Evolutionary conservation across 83 land plant genomes (phyloP).

Genomic region (Picea abies): DNA sequence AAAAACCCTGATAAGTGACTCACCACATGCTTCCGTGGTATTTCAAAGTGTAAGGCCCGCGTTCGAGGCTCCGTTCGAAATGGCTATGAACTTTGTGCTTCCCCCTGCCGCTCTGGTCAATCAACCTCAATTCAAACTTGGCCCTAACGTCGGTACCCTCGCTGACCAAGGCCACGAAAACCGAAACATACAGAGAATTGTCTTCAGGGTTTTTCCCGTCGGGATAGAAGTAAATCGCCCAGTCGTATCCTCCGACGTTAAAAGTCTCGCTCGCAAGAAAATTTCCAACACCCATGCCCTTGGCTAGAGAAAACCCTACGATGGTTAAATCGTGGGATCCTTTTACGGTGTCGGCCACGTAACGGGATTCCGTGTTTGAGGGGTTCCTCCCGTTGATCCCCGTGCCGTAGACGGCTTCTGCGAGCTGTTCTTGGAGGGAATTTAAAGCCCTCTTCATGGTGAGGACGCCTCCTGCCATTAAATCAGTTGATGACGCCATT

Average conservation of each 20-base stretch:
- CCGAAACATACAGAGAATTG: slow-evolving; percentile 50
- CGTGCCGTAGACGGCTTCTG: no score
- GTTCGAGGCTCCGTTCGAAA: slow-evolving; percentile 59
- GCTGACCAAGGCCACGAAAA: slow-evolving; percentile 65
- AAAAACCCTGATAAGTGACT: background rate
- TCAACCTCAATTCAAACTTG: slow-evolving; percentile 54
- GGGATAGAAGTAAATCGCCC: slow-evolving; percentile 79
- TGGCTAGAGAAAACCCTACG: slow-evolving; percentile 61
- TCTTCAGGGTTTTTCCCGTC: slow-evolving; percentile 78
- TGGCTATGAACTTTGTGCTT: slow-evolving; percentile 71
- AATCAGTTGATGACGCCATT: no score
- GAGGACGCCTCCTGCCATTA: no score
- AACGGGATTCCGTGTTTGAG: slow-evolving; percentile 22
- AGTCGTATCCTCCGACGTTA: slow-evolving; percentile 59
- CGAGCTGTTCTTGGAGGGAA: no score
- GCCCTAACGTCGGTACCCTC: slow-evolving; percentile 68
- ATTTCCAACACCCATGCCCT: slow-evolving; percentile 72
- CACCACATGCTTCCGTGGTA: slow-evolving; percentile 81
- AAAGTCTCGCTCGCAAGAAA: slow-evolving; percentile 61
- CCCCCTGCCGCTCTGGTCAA: slow-evolving; percentile 70
- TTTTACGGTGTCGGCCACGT: slow-evolving; percentile 53
- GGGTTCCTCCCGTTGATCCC: no score
- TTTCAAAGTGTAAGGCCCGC: slow-evolving; percentile 68
- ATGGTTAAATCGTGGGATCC: slow-evolving; percentile 59
- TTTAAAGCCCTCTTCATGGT: no score